Evolutionary conservation across 2,329 filamentous ascomycete genomes (phyloP).

Genomic region (Penicillium sp.): DNA sequence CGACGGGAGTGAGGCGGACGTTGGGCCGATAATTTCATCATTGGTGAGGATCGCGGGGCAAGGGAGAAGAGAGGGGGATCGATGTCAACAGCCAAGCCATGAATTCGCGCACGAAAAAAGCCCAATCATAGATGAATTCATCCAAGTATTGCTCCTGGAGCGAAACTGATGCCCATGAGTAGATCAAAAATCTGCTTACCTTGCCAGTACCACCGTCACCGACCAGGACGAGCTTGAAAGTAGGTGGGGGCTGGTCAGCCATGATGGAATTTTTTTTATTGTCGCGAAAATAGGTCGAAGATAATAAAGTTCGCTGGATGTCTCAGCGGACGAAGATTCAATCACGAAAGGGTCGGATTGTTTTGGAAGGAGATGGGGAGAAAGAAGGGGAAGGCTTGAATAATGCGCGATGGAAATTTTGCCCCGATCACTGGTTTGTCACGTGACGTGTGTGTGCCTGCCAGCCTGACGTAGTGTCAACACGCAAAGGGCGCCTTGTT

Average conservation of each 20-base stretch:
- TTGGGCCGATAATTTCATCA: slow-evolving; percentile 24
- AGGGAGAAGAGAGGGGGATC: slow-evolving; percentile 8
- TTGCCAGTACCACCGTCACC: slow-evolving; percentile 99
- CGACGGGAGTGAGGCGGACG: slow-evolving; percentile 10
- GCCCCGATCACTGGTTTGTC: slow-evolving; percentile 17
- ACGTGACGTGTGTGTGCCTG: slow-evolving; percentile 18
- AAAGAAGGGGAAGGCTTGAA: slow-evolving; percentile 17
- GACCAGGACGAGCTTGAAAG: slow-evolving; percentile 99
- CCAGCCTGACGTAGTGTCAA: slow-evolving; percentile 20
- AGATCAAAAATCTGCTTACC: slow-evolving; percentile 52
- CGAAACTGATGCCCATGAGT: slow-evolving; percentile 4
- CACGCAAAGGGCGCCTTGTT: neutral
- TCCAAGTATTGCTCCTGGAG: neutral
- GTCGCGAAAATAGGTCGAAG: slow-evolving; percentile 13
- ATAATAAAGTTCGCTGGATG: slow-evolving; percentile 11
- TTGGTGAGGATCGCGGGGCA: slow-evolving; percentile 24
- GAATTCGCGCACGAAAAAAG: slow-evolving; percentile 4
- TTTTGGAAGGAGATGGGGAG: slow-evolving; percentile 25
- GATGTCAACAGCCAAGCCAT: neutral
- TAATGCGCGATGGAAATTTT: slow-evolving; percentile 31
- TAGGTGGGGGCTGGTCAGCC: slow-evolving; percentile 61
- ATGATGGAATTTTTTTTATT: slow-evolving; percentile 44
- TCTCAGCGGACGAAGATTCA: slow-evolving; percentile 18
- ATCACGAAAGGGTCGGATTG: slow-evolving; percentile 17
- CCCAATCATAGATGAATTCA: neutral